Conservation (phyloP, 202 grass and related monocot genomes). For the Zoysia matrella region DNA sequence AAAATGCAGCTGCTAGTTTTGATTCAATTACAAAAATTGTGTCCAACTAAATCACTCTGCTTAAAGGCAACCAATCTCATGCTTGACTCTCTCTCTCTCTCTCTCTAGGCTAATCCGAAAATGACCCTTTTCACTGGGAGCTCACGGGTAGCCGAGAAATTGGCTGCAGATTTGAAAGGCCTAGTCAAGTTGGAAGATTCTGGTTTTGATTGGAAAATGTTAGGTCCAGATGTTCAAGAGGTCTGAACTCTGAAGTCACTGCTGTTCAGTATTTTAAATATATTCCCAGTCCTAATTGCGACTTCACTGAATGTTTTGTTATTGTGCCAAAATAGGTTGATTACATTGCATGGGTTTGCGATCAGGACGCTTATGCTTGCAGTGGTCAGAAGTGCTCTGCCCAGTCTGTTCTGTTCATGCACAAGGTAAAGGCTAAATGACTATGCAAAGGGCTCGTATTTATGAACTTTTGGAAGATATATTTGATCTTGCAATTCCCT, state of each 20-base stretch:
- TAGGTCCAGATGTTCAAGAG: conserved; percentile 99
- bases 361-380: conserved; percentile 99
- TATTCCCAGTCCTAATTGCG: conserved; percentile 19
- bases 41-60: conserved; percentile 23
- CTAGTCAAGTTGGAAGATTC: conserved; percentile 94
- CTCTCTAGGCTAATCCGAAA: conserved; percentile 74
- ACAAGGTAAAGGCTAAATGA: conserved; percentile 63
- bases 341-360: conserved; percentile 97
- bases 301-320: conserved; percentile 31
- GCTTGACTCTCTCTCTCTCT: conserved; percentile 3
- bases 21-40: neutral
- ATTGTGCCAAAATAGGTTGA: conserved; percentile 66
- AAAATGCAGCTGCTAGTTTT: conserved; percentile 14
- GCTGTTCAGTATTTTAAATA: conserved; percentile 19
- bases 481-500: neutral
- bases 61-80: conserved; percentile 24
- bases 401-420: conserved; percentile 94
- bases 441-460: neutral
- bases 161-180: conserved; percentile 85
- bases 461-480: conserved; percentile 14
- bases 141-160: conserved; percentile 85
- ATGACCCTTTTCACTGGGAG: conserved; percentile 99
- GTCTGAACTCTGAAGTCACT: conserved; percentile 34
- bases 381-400: conserved; percentile 98
- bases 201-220: conserved; percentile 99